phyloP scores from a whole-genome alignment of 2,329 filamentous ascomycete genomes.

The Talaromyces sp. region DNA sequence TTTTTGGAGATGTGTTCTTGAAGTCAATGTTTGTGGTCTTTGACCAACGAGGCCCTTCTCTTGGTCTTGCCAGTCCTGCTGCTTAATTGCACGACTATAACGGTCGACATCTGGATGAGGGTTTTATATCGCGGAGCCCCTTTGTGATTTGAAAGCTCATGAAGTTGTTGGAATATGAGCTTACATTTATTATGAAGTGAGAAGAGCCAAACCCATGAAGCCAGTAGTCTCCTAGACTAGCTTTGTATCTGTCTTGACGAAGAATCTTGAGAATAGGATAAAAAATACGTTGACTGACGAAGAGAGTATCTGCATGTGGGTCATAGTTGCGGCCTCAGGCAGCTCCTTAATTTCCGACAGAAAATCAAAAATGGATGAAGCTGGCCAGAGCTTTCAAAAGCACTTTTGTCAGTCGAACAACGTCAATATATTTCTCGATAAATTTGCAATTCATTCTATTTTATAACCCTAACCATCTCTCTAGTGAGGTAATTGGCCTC shows the following conservation, averaged over 20 bases:
- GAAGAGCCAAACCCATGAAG: neutral
- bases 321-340: constrained; percentile 10
- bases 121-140: neutral
- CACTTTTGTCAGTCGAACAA: neutral
- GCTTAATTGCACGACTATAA: constrained; percentile 20
- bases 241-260: neutral
- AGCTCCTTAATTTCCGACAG: neutral
- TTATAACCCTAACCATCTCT: neutral
- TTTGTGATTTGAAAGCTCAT: neutral
- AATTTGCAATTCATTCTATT: neutral
- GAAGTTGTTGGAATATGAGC: neutral
- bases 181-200: neutral
- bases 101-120: neutral
- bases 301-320: neutral
- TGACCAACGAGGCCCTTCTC: constrained; percentile 48
- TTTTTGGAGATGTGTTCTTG: constrained; percentile 62
- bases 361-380: constrained; percentile 10
- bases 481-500: constrained; percentile 13
- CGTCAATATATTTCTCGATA: neutral
- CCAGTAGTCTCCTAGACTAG: neutral
- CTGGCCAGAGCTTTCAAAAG: neutral
- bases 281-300: neutral
- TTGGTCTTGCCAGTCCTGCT: constrained; percentile 53
- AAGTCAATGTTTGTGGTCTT: constrained; percentile 63
- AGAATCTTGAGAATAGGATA: neutral